A percentile compares a stretch with the other conserved stretches of the same genome.
phyloP scores from a whole-genome alignment of 345 rosid species.

The Anacardium occidentale region DNA sequence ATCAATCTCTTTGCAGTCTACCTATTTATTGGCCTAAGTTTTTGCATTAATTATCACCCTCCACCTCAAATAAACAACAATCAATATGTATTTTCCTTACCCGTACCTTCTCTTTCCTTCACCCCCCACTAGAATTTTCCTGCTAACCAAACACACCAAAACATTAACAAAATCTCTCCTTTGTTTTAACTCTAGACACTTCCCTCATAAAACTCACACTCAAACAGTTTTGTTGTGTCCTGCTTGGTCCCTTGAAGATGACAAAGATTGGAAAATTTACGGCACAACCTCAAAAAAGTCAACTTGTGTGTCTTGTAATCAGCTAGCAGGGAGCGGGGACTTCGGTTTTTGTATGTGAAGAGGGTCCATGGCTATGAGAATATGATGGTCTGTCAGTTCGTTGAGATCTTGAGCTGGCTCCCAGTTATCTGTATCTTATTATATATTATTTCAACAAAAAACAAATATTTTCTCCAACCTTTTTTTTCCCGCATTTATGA shows the following conservation, averaged over 20 bases:
- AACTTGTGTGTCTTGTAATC: background rate
- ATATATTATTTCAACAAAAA: background rate
- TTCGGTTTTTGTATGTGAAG: no score
- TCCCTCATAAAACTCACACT: background rate
- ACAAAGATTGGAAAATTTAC: conserved; percentile 14
- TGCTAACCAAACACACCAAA: conserved; percentile 16
- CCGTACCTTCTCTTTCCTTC: conserved; percentile 18
- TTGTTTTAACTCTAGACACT: background rate
- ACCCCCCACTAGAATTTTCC: conserved; percentile 14
- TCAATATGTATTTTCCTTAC: background rate
- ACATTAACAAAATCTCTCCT: background rate
- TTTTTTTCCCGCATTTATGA: no score
- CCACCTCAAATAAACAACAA: conserved; percentile 25
- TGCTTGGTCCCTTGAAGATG: conserved; percentile 9
- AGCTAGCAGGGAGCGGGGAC: background rate
- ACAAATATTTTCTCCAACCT: background rate
- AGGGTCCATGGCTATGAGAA: no score
- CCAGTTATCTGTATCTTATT: background rate
- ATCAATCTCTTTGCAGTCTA: conserved; percentile 5
- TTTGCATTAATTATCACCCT: conserved; percentile 41
- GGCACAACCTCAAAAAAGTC: conserved; percentile 6
- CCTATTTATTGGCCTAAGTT: conserved; percentile 40
- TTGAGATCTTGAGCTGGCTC: conserved; percentile 3
- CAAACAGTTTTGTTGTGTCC: background rate
- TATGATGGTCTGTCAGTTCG: background rate